Evolutionary conservation across 2,329 filamentous ascomycete species (phyloP).

Genomic region (Lithohypha guttulata): DNA sequence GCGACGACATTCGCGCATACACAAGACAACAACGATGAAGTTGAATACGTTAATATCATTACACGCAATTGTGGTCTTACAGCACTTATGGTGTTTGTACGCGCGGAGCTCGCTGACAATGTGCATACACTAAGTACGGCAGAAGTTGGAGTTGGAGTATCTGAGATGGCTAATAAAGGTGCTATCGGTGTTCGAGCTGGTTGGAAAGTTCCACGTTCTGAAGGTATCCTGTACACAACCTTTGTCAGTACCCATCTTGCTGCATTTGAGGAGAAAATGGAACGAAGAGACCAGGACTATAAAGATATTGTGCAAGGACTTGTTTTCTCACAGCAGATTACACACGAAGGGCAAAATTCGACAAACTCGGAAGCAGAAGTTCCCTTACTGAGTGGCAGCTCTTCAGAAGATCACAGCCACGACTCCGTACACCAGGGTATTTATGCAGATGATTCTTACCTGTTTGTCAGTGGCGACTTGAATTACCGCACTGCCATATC

Average conservation of each 20-base stretch:
- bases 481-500: conserved; percentile 80
- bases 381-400: conserved; percentile 15
- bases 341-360: conserved; percentile 7
- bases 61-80: conserved; percentile 79
- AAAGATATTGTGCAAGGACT: conserved; percentile 67
- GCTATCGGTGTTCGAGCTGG: conserved; percentile 68
- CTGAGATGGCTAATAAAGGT: conserved; percentile 91
- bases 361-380: conserved; percentile 35
- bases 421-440: conserved; percentile 36
- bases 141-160: conserved; percentile 71
- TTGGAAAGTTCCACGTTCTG: conserved; percentile 27
- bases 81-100: conserved; percentile 73
- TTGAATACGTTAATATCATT: conserved; percentile 58
- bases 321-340: conserved; percentile 49
- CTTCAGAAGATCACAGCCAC: conserved; percentile 20
- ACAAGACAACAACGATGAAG: conserved; percentile 26
- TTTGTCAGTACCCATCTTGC: conserved; percentile 84
- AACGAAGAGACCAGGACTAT: conserved; percentile 79
- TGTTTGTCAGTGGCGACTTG: conserved; percentile 83
- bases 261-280: conserved; percentile 69
- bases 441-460: conserved; percentile 62
- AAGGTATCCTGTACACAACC: conserved; percentile 52
- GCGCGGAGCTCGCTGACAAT: conserved; percentile 45
- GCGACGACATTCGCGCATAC: conserved; percentile 44
- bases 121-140: conserved; percentile 62